These are phyloP conservation scores for Alternaria sp. DNA, from an alignment of 2,329 filamentous ascomycete species.

Conservation along the genomic window DNA sequence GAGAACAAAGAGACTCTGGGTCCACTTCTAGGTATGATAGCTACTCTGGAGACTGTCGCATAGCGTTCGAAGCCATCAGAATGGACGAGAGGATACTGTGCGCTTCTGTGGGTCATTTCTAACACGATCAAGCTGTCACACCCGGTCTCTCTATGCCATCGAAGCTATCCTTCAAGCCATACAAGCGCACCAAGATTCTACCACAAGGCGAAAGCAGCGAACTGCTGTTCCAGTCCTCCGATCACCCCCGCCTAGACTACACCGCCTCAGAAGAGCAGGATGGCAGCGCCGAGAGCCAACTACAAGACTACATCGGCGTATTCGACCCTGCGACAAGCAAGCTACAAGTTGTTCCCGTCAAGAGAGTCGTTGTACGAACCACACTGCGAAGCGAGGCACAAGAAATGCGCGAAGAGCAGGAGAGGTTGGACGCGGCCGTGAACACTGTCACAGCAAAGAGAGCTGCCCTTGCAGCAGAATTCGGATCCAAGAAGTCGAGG, in stretches of 20 bases:
- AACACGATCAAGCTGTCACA: conserved; percentile 44
- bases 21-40: conserved; percentile 59
- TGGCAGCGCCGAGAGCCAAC: conserved; percentile 56
- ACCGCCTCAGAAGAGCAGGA: conserved; percentile 61
- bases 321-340: conserved; percentile 63
- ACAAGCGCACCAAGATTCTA: conserved; percentile 49
- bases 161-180: conserved; percentile 59
- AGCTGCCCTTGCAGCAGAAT: conserved; percentile 76
- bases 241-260: conserved; percentile 68
- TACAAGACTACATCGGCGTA: conserved; percentile 69
- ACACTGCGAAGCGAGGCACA: conserved; percentile 56
- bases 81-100: neutral
- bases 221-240: conserved; percentile 67
- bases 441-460: conserved; percentile 64
- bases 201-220: conserved; percentile 49
- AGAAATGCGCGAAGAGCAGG: conserved; percentile 49
- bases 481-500: conserved; percentile 86
- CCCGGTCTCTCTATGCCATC: conserved; percentile 54
- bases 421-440: conserved; percentile 35
- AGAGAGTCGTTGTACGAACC: conserved; percentile 64
- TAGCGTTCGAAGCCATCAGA: neutral
- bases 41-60: conserved; percentile 1
- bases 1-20: conserved; percentile 58
- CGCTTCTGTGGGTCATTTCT: neutral
- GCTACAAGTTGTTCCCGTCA: conserved; percentile 62